Evolutionary conservation across 768 basidiomycete species (phyloP), one percentile per base, ranked within the genome.

Genomic region (Grammothele lineata): DNA sequence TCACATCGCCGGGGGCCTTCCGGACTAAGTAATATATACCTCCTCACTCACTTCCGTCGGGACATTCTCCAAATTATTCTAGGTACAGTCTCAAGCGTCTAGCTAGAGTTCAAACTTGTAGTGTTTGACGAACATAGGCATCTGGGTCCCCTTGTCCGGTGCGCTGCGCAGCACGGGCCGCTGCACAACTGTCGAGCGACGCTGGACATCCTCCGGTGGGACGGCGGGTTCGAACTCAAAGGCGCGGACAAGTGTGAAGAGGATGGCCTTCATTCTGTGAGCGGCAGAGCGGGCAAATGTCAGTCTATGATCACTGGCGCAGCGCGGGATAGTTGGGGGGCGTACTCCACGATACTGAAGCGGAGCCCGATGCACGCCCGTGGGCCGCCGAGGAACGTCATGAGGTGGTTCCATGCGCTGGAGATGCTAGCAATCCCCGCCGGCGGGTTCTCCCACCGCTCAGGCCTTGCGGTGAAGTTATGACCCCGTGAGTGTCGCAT

Each of bases 351-450:
- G 18, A 85, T 57, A 8, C 83, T 70, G 56, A 85, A 85, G 3
- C 77, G 73, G 57, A 76, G 83, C 0, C 83, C 82, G 24, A 85
- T 84, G 47, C 84, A 87, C 0, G 78, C 72, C n/a, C 73, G 71
- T 9, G 81, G 77, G 4, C 85, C 85, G 23, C 78, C 80, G 1
- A 81, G 51, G 70, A 87, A 87, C 0, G 78, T 74, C 34, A 84
- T 57, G 51, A 79, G 56, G 55, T 82, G 74, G 15, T 75, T 71
- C 75, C 76, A 83, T 0, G 83, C 70, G 6, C 82, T 78, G 9
- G 85, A 84, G 27, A 85, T 66, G 0, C 59, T 47, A 4, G 56
- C 58, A 1, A 69, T 72, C 2, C 66, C 65, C 30, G 74, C 70
- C 0, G 81, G 80, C 7, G 23, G 37, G 5, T 66, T 53, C 15